A percentile compares a stretch with the other conserved stretches of the same genome.
Evolutionary conservation across 2,329 filamentous ascomycete species (phyloP).

Genomic region (Cordyceps fumosorosea): DNA sequence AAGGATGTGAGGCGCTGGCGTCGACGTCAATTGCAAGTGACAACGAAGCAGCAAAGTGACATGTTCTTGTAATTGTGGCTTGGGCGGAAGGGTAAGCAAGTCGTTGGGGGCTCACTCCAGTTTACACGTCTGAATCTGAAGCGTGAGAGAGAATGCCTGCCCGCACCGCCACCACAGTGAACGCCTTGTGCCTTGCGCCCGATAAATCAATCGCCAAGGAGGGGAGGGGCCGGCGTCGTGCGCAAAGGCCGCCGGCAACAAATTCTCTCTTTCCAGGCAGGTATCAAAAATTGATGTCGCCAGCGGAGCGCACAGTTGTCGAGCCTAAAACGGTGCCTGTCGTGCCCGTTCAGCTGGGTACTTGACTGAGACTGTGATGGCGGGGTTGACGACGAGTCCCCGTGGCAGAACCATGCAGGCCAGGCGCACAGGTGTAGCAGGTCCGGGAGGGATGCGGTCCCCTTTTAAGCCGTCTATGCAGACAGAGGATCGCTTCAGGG

Average conservation of each 20-base stretch:
- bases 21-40: neutral
- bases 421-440: neutral
- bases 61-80: neutral
- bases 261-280: neutral
- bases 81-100: neutral
- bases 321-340: neutral
- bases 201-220: neutral
- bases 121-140: neutral
- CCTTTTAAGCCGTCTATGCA: conserved; percentile 5
- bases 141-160: neutral
- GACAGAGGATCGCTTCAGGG: neutral
- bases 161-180: neutral
- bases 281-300: neutral
- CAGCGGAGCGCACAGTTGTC: neutral
- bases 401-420: neutral
- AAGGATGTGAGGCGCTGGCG: neutral
- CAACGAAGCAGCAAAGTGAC: neutral
- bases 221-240: neutral
- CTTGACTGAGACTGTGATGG: neutral
- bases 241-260: neutral
- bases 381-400: conserved; percentile 2
- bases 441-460: neutral
- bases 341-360: neutral
- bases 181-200: neutral
- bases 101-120: neutral